A percentile compares a stretch with the other conserved stretches of the same genome.
These are phyloP conservation scores for Colletotrichum coccodes DNA, from an alignment of 2,329 filamentous ascomycete species.

Conservation along the genomic window DNA sequence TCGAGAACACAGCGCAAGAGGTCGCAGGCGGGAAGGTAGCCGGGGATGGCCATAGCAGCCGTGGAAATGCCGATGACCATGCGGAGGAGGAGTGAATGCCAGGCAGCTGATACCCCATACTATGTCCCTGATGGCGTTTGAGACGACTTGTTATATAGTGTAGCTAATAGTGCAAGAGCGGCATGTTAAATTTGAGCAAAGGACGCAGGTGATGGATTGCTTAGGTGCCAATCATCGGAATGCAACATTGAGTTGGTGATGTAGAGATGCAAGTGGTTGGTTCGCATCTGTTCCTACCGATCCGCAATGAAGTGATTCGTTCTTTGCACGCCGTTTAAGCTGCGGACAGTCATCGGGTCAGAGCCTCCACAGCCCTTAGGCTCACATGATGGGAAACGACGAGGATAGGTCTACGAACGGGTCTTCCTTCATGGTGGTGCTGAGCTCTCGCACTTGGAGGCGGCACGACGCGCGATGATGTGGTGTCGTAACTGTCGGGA, in stretches of 20 bases:
- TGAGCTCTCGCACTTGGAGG: background rate
- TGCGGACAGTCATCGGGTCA: background rate
- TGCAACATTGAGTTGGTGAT: background rate
- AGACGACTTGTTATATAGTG: conserved; percentile 1
- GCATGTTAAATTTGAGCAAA: background rate
- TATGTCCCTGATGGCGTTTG: conserved; percentile 4
- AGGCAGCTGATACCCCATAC: conserved; percentile 8
- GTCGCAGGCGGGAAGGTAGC: background rate
- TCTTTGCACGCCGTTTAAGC: background rate
- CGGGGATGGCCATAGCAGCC: background rate
- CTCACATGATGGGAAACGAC: background rate
- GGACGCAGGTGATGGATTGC: background rate
- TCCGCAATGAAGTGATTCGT: background rate
- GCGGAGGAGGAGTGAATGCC: conserved; percentile 16
- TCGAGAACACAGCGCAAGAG: conserved; percentile 12
- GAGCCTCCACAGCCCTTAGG: background rate
- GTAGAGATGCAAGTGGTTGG: background rate
- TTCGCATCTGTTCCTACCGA: background rate
- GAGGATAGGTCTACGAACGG: background rate
- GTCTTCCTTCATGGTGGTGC: background rate
- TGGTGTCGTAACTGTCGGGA: background rate
- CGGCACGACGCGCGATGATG: background rate
- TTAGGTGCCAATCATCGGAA: background rate
- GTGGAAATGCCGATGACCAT: background rate
- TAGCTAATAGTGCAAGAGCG: conserved; percentile 8